These are phyloP conservation scores for Thelonectria blattea DNA, from an alignment of 2,329 filamentous ascomycete genomes.

Conservation along the genomic window DNA sequence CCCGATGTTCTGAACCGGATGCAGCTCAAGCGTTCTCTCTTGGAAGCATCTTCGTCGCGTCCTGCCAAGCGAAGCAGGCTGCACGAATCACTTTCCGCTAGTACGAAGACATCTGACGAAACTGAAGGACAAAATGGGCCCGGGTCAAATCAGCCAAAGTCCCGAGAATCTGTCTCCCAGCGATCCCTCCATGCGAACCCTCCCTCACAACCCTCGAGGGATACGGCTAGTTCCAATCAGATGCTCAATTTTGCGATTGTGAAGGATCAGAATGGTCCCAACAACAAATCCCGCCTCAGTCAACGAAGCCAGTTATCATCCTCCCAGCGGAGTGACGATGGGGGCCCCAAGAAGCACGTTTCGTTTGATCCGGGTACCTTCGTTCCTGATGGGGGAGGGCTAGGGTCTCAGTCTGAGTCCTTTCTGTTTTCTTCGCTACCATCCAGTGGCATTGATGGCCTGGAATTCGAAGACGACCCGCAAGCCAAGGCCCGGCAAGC, in stretches of 20 bases:
- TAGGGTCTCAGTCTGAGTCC: conserved; percentile 14
- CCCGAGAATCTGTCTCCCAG: conserved; percentile 14
- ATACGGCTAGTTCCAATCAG: conserved; percentile 42
- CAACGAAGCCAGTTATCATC: conserved; percentile 58
- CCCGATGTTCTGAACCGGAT: background rate
- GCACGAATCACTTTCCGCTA: background rate
- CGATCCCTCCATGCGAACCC: conserved; percentile 6
- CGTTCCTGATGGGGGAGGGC: conserved; percentile 2
- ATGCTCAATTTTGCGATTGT: conserved; percentile 73
- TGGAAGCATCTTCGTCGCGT: conserved; percentile 8
- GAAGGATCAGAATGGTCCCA: conserved; percentile 74
- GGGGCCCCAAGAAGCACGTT: conserved; percentile 31
- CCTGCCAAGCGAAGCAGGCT: conserved; percentile 22
- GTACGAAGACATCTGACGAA: background rate
- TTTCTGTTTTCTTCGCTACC: conserved; percentile 24
- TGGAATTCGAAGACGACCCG: conserved; percentile 8
- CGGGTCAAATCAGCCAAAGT: conserved; percentile 6
- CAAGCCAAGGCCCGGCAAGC: conserved; percentile 25
- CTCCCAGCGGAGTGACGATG: conserved; percentile 56
- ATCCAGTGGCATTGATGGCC: conserved; percentile 17
- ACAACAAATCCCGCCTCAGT: conserved; percentile 68
- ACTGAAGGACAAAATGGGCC: conserved; percentile 16
- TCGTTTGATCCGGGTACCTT: conserved; percentile 30
- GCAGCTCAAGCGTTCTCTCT: conserved; percentile 19
- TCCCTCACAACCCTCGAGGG: conserved; percentile 8